A percentile compares a stretch with the other conserved stretches of the same genome.
Conservation (phyloP, 1,284 basidiomycete species). For the Trichosporon ovoides region DNA sequence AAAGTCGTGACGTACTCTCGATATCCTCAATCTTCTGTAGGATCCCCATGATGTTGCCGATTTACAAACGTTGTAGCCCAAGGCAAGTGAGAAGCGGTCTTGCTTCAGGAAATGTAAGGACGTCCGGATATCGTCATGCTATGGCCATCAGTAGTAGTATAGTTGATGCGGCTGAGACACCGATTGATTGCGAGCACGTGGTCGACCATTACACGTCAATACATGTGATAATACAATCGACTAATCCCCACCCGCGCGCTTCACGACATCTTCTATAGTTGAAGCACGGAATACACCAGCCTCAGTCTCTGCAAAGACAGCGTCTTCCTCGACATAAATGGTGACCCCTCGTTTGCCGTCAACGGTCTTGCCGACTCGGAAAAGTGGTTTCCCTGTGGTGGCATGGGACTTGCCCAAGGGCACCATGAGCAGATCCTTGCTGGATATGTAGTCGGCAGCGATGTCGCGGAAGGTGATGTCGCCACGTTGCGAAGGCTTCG, state of each 20-base stretch:
- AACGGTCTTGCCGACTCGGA: constrained; percentile 67
- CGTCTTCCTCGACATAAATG: constrained; percentile 55
- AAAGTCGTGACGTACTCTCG: constrained; percentile 61
- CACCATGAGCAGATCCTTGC: constrained; percentile 80
- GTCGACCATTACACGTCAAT: background rate
- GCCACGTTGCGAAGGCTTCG: constrained; percentile 38
- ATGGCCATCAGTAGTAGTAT: no score
- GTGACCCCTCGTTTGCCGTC: constrained; percentile 79
- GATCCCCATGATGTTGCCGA: constrained; percentile 63
- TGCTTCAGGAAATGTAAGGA: background rate
- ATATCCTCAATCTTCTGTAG: constrained; percentile 94
- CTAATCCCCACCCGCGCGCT: background rate
- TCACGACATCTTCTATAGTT: constrained; percentile 40
- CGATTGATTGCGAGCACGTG: no score
- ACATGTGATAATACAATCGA: background rate
- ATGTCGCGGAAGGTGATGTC: constrained; percentile 81
- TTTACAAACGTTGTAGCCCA: background rate
- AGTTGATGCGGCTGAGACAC: background rate
- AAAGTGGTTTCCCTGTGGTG: constrained; percentile 75
- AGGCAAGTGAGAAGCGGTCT: background rate
- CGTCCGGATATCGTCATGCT: background rate
- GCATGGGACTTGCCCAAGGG: constrained; percentile 77
- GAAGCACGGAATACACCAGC: constrained; percentile 42
- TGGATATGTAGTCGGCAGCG: constrained; percentile 77
- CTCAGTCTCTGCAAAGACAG: constrained; percentile 43